phyloP scores from a whole-genome alignment of 1,139 yeast species.

The Yamadazyma membranifaciens region DNA sequence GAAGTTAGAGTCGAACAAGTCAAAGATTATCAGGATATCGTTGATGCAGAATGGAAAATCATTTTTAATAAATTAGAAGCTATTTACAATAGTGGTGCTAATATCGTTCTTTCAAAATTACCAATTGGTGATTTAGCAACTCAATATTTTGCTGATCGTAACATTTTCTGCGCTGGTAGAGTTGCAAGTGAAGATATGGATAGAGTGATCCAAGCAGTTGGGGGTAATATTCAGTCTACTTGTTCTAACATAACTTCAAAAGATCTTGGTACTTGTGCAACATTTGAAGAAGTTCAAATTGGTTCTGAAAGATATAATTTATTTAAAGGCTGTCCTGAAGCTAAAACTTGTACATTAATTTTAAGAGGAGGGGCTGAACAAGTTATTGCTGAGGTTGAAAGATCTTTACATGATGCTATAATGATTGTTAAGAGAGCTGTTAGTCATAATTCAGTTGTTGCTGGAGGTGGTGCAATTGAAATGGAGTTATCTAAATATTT shows the following conservation, averaged over 20 bases:
- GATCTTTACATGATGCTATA: conserved; percentile 96
- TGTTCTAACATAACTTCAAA: conserved; percentile 67
- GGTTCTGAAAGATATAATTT: conserved; percentile 94
- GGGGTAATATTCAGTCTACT: conserved; percentile 88
- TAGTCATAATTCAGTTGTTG: conserved; percentile 82
- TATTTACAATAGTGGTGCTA: conserved; percentile 82
- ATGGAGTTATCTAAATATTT: conserved; percentile 92
- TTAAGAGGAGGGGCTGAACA: conserved; percentile 98
- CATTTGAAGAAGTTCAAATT: conserved; percentile 89
- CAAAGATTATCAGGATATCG: conserved; percentile 90
- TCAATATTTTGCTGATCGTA: conserved; percentile 94
- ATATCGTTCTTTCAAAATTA: conserved; percentile 86
- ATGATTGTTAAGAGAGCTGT: conserved; percentile 97
- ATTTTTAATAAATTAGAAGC: conserved; percentile 84
- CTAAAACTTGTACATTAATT: conserved; percentile 89
- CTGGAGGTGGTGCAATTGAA: conserved; percentile 99
- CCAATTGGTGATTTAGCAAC: conserved; percentile 99
- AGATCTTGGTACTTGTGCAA: conserved; percentile 83
- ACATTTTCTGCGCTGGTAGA: conserved; percentile 97
- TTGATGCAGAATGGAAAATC: conserved; percentile 98
- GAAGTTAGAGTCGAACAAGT: conserved; percentile 96
- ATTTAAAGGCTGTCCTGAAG: conserved; percentile 88
- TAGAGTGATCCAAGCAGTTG: conserved; percentile 91
- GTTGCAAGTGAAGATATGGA: conserved; percentile 87
- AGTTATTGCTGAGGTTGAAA: conserved; percentile 96